Conservation (phyloP, 495 filamentous ascomycete genomes). For the Neurospora hispaniola region DNA sequence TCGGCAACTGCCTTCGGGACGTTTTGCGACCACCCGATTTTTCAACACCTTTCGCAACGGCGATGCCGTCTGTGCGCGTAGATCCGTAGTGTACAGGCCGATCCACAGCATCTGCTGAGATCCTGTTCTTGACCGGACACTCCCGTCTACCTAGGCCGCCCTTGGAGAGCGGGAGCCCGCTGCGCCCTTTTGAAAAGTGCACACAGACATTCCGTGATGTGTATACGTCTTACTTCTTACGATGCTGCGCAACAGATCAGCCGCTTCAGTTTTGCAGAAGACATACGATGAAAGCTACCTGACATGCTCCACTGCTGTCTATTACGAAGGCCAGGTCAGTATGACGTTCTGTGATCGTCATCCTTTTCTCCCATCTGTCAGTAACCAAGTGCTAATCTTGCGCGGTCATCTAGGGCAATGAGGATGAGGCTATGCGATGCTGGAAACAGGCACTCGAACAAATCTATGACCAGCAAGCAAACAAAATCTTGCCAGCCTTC, state of each 20-base stretch:
- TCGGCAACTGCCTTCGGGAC: not conserved
- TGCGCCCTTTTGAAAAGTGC: not conserved
- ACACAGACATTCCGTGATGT: constrained; percentile 5
- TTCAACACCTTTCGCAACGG: not conserved
- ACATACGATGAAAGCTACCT: constrained; percentile 95
- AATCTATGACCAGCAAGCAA: constrained; percentile 79
- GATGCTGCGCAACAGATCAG: constrained; percentile 70
- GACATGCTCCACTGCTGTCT: constrained; percentile 87
- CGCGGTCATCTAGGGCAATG: constrained; percentile 60
- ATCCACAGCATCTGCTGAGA: not conserved
- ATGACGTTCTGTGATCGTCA: not conserved
- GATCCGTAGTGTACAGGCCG: not conserved
- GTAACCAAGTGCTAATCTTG: constrained; percentile 3
- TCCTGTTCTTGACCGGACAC: not conserved
- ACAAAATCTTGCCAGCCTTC: constrained; percentile 57
- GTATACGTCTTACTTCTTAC: not conserved
- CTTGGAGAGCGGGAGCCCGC: not conserved
- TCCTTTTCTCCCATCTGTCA: not conserved
- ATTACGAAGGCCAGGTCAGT: constrained; percentile 80
- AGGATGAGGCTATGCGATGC: constrained; percentile 80
- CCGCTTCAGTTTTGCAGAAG: constrained; percentile 78
- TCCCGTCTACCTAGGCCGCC: not conserved
- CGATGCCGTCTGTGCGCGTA: not conserved
- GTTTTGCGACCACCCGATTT: not conserved
- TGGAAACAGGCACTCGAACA: constrained; percentile 89